Evolutionary conservation across 2,329 filamentous ascomycete species (phyloP), one percentile per base, ranked within the genome.

Genomic region (Cladorrhinum sp.): DNA sequence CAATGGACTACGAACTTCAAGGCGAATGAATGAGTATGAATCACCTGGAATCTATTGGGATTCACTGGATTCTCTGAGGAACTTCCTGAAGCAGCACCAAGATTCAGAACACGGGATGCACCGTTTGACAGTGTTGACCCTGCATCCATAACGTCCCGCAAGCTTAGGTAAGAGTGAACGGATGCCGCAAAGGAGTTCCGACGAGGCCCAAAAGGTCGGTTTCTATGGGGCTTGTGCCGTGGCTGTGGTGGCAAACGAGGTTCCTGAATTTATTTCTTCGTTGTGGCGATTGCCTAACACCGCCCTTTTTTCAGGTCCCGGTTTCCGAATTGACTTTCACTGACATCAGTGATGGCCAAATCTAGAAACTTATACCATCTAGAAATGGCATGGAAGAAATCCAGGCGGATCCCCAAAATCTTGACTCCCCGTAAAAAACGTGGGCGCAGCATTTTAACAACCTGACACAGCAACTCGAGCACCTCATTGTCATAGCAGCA

Each of bases 161-260:
- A n/a, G 49, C 27, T 27, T 52, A 25, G 48, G 32, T 55, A 52
- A 52, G 51, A 36, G 52, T 50, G 55, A 13, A 22, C 22, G 51
- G 32, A 32, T 27, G 18, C 20, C 24, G 29, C 48, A 25, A 49
- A 20, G 32, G 41, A 16, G 32, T 22, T 27, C 55, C 27, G 55
- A 50, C 36, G 16, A 45, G n/a, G 41, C 41, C 41, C n/a, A 13
- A 18, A 41, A 41, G n/a, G 7, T 16, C n/a, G 60, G 55, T 52
- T 41, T 4, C 36, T 51, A 52, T 58, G 38, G 50, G 57, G 38
- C 27, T 55, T 24, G 50, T 49, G n/a, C 49, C 27, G 60, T 57
- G 63, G 61, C 59, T 62, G 61, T 60, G 59, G 61, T 60, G 58
- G 63, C 45, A 51, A 62, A 57, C 20, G 29, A 50, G 50, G 58